Base-by-base conservation (phyloP, 257 asterid species). In the Vinca minor region DNA sequence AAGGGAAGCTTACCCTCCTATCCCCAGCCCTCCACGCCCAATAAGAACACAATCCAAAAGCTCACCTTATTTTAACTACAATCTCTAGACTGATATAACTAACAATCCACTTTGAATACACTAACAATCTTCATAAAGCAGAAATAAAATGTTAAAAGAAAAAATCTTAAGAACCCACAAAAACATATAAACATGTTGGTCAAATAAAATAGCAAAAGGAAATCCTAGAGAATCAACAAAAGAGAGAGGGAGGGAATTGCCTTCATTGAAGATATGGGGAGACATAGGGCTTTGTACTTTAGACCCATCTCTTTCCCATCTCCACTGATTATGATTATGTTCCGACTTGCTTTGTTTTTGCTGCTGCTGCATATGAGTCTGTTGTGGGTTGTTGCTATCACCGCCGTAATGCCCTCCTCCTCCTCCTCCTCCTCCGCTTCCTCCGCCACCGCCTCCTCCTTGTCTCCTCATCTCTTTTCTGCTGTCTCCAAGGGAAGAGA, bases 221-320 rank as follows among this genome's bases (percentile, higher is more conserved):
- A 59, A 5, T 2, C 28, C 13, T 0, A 7, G 18, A 5, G 42
- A 41, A 18, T 8, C 0, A 36, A 10, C 28, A 25, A 32, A 53
- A 38, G 42, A 2, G n/a, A 18, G 5, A 38, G 42, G 59, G 45
- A 39, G 15, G 12, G 12, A 21, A 61, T 39, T 77, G 71, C 91
- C 91, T 75, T 84, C 84, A 68, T 83, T 70, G 71, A 69, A 81
- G 68, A 84, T 74, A 12, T 80, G 77, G 9, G 96, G 89, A 6
- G 96, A 84, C 84, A 86, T 81, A 20, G 87, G 83, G 63, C 78
- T 81, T 10, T 79, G 81, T 75, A 85, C 49, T 71, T 74, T 77
- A 28, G 83, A 69, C 67, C 76, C 81, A 41, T 88, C 90, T 75
- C 89, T 78, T 68, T 88, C 92, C 95, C 92, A 81, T 67, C 84